Conservation (phyloP, 768 basidiomycete genomes). For the Amanita phalloides region DNA sequence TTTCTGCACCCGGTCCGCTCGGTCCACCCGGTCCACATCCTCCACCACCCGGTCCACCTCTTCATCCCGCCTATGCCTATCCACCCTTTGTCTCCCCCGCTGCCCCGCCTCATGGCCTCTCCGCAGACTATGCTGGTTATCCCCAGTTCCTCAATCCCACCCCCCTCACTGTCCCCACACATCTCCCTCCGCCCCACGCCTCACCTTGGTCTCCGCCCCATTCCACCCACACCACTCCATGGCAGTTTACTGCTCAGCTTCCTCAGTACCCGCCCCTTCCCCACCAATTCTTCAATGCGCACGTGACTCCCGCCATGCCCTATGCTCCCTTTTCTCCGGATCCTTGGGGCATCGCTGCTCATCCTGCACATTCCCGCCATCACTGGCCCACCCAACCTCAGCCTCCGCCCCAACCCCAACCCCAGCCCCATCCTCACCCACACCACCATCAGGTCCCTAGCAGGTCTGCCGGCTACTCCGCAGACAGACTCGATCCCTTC, state of each 20-base stretch:
- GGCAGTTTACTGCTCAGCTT: conserved; percentile 10
- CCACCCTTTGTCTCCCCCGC: conserved; percentile 6
- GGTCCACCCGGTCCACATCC: neutral
- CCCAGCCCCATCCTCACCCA: conserved; percentile 5
- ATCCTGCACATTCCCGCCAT: neutral
- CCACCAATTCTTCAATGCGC: neutral
- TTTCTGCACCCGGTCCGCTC: neutral
- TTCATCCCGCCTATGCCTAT: conserved; percentile 3
- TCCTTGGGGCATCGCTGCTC: conserved; percentile 2
- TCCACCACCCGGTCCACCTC: neutral
- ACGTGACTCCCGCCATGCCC: neutral
- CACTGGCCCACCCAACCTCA: conserved; percentile 2
- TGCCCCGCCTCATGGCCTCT: conserved; percentile 12
- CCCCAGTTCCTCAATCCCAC: conserved; percentile 14
- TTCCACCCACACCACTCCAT: conserved; percentile 11
- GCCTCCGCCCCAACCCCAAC: conserved; percentile 4
- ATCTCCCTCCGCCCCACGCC: conserved; percentile 7
- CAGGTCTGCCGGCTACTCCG: conserved; percentile 10
- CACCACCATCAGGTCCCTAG: neutral
- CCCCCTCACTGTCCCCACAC: conserved; percentile 9
- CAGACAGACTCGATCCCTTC: conserved; percentile 19
- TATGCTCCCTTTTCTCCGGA: conserved; percentile 4
- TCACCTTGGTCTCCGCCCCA: conserved; percentile 11
- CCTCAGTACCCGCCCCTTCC: conserved; percentile 3
- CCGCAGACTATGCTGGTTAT: conserved; percentile 22